Conservation (phyloP, 192 early-diverging fungal genomes). For the Backusella parvicylindrica region DNA sequence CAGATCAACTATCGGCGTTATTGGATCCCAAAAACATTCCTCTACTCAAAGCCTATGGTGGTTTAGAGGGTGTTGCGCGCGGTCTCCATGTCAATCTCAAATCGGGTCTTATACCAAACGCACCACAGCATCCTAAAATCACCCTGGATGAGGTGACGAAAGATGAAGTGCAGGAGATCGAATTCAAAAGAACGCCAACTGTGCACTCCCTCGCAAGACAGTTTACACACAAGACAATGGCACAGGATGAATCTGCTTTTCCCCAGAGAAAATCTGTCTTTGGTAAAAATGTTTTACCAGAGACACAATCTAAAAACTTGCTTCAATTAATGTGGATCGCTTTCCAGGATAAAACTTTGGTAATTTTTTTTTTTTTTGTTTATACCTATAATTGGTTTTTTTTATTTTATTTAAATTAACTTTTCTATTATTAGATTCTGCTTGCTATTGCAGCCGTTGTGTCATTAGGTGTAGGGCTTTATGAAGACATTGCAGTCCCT, state of each 20-base stretch:
- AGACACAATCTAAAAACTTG: constrained; percentile 61
- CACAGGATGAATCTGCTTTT: constrained; percentile 28
- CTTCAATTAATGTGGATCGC: constrained; percentile 75
- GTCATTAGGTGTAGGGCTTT: constrained; percentile 76
- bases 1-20: constrained; percentile 40
- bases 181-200: constrained; percentile 3
- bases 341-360: constrained; percentile 74
- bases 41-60: constrained; percentile 37
- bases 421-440: constrained; percentile 48
- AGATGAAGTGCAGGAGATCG: not conserved
- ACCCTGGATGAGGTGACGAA: not conserved
- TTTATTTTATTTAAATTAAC: not conserved
- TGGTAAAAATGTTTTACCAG: constrained; percentile 68
- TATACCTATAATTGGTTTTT: not conserved
- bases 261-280: constrained; percentile 54
- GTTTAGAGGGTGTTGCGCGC: constrained; percentile 41
- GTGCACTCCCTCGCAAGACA: not conserved
- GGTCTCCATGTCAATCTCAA: constrained; percentile 44
- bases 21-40: constrained; percentile 55
- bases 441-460: constrained; percentile 72
- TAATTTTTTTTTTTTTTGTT: constrained; percentile 15
- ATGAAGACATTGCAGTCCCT: constrained; percentile 64
- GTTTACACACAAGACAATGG: not conserved
- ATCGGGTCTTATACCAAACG: constrained; percentile 37
- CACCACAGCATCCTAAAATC: not conserved